Conservation (phyloP, 2,329 filamentous ascomycete species). For the Hypoxylon sp. region DNA sequence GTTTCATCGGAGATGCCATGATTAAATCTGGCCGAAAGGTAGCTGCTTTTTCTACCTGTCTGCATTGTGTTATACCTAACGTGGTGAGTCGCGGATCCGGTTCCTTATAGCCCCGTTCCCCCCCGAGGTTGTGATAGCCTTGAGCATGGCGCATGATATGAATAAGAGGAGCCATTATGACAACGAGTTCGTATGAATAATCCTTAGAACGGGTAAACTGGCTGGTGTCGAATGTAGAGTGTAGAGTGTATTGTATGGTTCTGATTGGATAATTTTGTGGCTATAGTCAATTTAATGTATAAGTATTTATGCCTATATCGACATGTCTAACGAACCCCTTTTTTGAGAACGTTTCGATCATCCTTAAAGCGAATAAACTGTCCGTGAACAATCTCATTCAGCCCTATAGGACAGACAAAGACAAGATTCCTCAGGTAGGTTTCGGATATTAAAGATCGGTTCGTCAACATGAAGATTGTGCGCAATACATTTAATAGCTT, state of each 20-base stretch:
- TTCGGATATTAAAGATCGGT: background rate
- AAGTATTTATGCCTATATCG: background rate
- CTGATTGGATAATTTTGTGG: background rate
- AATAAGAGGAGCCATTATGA: constrained; percentile 65
- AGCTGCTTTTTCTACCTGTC: constrained; percentile 71
- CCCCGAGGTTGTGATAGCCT: constrained; percentile 81
- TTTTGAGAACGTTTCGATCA: background rate
- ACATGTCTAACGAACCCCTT: background rate
- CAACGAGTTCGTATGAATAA: background rate
- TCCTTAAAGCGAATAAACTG: background rate
- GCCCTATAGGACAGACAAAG: background rate
- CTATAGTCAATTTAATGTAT: background rate
- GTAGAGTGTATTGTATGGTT: background rate
- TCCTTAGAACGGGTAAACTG: background rate
- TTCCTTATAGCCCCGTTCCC: constrained; percentile 70
- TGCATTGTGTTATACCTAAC: constrained; percentile 80
- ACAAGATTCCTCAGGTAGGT: background rate
- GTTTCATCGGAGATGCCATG: constrained; percentile 80
- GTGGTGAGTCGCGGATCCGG: constrained; percentile 81
- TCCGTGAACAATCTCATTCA: background rate
- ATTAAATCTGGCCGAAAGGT: constrained; percentile 74
- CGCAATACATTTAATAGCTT: background rate
- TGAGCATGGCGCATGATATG: constrained; percentile 79
- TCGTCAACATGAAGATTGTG: background rate
- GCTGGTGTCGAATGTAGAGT: background rate